These are phyloP conservation scores for Sporisorium sorghi DNA, from an alignment of 1,284 basidiomycete genomes.

Conservation along the genomic window DNA sequence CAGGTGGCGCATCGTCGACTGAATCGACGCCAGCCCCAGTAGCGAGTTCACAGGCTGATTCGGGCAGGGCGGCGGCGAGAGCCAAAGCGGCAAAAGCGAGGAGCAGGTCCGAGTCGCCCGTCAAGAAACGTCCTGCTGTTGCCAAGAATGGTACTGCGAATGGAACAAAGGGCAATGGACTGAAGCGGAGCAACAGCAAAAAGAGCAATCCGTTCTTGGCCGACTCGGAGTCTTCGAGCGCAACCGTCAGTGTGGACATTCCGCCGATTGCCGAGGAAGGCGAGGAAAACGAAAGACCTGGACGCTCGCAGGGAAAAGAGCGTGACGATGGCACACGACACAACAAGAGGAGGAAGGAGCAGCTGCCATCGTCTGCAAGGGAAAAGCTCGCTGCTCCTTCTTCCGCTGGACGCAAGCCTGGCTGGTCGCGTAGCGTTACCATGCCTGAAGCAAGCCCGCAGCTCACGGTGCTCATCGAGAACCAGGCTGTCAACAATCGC, in stretches of 20 bases:
- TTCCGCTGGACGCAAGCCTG: conserved; percentile 2
- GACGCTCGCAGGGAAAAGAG: conserved; percentile 38
- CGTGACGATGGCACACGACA: conserved; percentile 39
- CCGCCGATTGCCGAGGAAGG: conserved; percentile 23
- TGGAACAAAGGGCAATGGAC: conserved; percentile 11
- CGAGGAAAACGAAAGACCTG: conserved; percentile 8
- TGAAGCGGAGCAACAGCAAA: conserved; percentile 41
- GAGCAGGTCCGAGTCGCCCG: conserved; percentile 37
- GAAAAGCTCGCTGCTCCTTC: conserved; percentile 6
- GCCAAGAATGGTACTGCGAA: conserved; percentile 1
- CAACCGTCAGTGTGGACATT: conserved; percentile 24
- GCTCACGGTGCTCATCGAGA: conserved; percentile 28
- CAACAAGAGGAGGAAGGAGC: conserved; percentile 36
- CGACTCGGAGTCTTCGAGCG: conserved; percentile 4
- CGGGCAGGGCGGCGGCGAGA: conserved; percentile 15
- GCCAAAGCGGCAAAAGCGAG: conserved; percentile 24
- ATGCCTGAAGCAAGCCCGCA: conserved; percentile 18
- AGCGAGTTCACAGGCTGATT: conserved; percentile 10
- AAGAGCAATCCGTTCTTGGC: conserved; percentile 30
- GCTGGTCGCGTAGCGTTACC: conserved; percentile 22
- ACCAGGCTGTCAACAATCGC: conserved; percentile 3
- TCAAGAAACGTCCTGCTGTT: conserved; percentile 25
- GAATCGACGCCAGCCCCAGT: conserved; percentile 12
- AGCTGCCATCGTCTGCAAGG: conserved; percentile 43
- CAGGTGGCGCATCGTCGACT: conserved; percentile 8